These are phyloP conservation scores for Pseudotsuga menziesii DNA, from an alignment of 75 land plant genomes.

Conservation along the genomic window DNA sequence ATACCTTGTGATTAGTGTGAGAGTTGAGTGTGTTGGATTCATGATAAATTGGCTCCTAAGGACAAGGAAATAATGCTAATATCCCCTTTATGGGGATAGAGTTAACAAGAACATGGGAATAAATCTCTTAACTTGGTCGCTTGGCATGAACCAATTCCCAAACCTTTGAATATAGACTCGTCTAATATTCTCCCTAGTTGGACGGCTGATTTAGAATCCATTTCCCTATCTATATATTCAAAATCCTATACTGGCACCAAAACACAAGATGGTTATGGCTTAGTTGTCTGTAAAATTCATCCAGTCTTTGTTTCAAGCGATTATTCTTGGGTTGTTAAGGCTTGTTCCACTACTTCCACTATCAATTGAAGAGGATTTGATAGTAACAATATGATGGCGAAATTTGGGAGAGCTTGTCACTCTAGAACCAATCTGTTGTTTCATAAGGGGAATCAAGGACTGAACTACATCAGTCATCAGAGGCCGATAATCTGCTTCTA, in stretches of 20 bases:
- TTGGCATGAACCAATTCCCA: neutral
- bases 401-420: conserved; percentile 23
- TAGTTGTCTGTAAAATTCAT: neutral
- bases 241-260: conserved; percentile 1
- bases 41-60: neutral
- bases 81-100: neutral
- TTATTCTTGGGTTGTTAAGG: neutral
- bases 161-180: neutral
- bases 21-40: neutral
- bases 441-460: conserved; percentile 72
- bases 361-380: conserved; percentile 22
- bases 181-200: neutral
- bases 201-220: neutral
- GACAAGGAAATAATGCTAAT: neutral
- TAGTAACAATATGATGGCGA: conserved; percentile 18
- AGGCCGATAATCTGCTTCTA: conserved; percentile 83
- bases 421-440: neutral
- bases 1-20: neutral
- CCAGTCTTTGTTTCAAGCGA: neutral
- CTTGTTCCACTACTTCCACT: conserved; percentile 20
- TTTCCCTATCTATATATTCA: neutral
- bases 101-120: neutral
- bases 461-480: conserved; percentile 89
- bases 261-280: neutral
- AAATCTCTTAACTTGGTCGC: neutral